Evolutionary conservation across 192 early-diverging fungal species (phyloP).

Genomic region (Neocallimastix lanati): DNA sequence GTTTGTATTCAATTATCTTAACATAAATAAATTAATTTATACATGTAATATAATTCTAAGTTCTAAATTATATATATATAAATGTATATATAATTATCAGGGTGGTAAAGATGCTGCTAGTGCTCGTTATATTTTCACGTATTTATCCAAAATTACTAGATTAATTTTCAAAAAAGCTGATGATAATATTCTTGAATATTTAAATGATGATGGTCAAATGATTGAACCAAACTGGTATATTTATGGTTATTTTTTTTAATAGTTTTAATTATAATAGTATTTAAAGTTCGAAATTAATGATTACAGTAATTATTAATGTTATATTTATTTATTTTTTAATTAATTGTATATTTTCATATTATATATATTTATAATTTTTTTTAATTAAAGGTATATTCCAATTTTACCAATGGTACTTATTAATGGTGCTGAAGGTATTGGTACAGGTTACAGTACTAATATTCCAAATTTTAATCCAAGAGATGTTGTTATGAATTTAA

Average conservation of each 20-base stretch:
- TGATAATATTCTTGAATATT: conserved; percentile 60
- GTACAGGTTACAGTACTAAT: conserved; percentile 55
- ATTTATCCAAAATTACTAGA: conserved; percentile 49
- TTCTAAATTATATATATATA: neutral
- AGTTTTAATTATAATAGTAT: neutral
- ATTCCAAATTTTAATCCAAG: conserved; percentile 71
- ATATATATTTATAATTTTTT: too few species aligned
- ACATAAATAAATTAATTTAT: too few species aligned
- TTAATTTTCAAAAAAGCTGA: conserved; percentile 61
- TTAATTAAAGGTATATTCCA: conserved; percentile 49
- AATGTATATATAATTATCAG: conserved; percentile 3
- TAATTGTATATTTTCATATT: too few species aligned
- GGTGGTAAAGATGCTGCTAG: conserved; percentile 91
- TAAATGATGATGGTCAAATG: conserved; percentile 71
- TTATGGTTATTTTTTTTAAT: neutral
- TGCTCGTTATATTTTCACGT: conserved; percentile 90
- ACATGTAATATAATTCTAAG: too few species aligned
- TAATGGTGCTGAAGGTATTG: conserved; percentile 88
- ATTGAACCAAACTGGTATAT: conserved; percentile 83
- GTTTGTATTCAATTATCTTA: conserved; percentile 6
- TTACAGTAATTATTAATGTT: too few species aligned
- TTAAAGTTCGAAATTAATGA: too few species aligned
- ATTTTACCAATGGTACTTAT: conserved; percentile 86
- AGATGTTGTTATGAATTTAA: conserved; percentile 75
- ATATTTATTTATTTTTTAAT: too few species aligned